A percentile compares a stretch with the other conserved stretches of the same genome.
Conservation (phyloP, 1,284 basidiomycete species). For the Porogramme epimiltina region DNA sequence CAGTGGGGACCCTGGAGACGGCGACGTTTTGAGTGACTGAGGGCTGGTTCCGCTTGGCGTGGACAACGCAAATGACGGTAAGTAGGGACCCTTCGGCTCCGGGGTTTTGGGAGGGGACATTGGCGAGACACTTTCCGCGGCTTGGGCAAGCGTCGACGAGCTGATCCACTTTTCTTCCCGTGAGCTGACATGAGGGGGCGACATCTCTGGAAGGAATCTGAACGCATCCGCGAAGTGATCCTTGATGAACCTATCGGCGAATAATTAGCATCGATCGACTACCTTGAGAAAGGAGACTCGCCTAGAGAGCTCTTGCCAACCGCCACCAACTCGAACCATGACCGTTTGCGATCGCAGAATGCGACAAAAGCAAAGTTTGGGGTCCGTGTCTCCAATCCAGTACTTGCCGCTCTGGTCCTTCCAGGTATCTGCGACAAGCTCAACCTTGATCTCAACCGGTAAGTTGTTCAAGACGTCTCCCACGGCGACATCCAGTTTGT, state of each 20-base stretch:
- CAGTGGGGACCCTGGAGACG: slow-evolving; percentile 54
- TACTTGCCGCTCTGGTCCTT: slow-evolving; percentile 92
- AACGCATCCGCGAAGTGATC: slow-evolving; percentile 85
- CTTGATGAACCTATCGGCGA: slow-evolving; percentile 71
- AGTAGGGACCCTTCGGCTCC: slow-evolving; percentile 52
- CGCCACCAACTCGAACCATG: slow-evolving; percentile 94
- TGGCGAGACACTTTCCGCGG: slow-evolving; percentile 43
- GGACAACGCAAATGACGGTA: slow-evolving; percentile 52
- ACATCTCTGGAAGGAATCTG: slow-evolving; percentile 57
- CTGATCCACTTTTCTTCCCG: slow-evolving; percentile 81
- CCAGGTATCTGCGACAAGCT: slow-evolving; percentile 83
- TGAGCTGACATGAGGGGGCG: slow-evolving; percentile 51
- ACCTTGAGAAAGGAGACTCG: slow-evolving; percentile 39
- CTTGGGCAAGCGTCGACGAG: slow-evolving; percentile 68
- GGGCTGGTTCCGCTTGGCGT: slow-evolving; percentile 49
- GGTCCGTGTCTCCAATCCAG: slow-evolving; percentile 90
- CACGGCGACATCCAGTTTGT: slow-evolving; percentile 89
- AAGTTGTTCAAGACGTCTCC: slow-evolving; percentile 89
- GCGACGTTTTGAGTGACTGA: slow-evolving; percentile 43
- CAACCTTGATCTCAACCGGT: slow-evolving; percentile 82
- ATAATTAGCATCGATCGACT: neutral
- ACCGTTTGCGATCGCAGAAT: slow-evolving; percentile 91
- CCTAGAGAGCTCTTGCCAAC: slow-evolving; percentile 92
- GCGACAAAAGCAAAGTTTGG: slow-evolving; percentile 88
- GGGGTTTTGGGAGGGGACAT: slow-evolving; percentile 62